These are phyloP conservation scores for Stagonosporopsis tanaceti DNA, from an alignment of 2,329 filamentous ascomycete genomes.

Conservation along the genomic window DNA sequence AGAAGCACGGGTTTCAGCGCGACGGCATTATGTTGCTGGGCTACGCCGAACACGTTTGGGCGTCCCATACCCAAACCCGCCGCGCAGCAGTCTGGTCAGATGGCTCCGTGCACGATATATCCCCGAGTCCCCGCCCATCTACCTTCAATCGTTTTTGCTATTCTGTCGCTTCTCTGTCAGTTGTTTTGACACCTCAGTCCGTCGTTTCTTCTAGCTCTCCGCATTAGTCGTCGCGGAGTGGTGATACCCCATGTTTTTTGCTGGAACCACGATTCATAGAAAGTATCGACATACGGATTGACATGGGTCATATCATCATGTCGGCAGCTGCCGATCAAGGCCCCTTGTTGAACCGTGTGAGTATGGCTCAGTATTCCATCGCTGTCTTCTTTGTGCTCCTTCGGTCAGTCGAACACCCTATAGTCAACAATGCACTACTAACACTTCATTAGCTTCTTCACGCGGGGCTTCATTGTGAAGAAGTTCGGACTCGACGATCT, in stretches of 20 bases:
- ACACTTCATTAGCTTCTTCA: slow-evolving; percentile 28
- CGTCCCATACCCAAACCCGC: slow-evolving; percentile 1
- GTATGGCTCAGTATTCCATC: slow-evolving; percentile 30
- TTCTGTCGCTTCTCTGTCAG: slow-evolving; percentile 4
- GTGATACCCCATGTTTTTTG: slow-evolving; percentile 23
- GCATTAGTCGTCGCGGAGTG: not conserved
- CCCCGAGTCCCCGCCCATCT: slow-evolving; percentile 7
- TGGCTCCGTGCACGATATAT: slow-evolving; percentile 13
- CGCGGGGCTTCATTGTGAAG: slow-evolving; percentile 35
- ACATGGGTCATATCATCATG: slow-evolving; percentile 34
- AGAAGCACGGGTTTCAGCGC: slow-evolving; percentile 18
- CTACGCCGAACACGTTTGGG: slow-evolving; percentile 15
- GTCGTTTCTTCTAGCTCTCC: not conserved
- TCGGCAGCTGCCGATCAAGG: slow-evolving; percentile 29
- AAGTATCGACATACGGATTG: slow-evolving; percentile 16
- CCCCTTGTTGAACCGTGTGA: slow-evolving; percentile 34
- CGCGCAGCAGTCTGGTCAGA: slow-evolving; percentile 6
- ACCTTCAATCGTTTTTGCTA: slow-evolving; percentile 1
- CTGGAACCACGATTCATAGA: slow-evolving; percentile 9
- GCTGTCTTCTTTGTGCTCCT: slow-evolving; percentile 34
- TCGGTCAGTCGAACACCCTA: slow-evolving; percentile 23
- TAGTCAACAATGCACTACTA: not conserved
- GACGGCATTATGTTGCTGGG: slow-evolving; percentile 14
- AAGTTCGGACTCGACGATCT: slow-evolving; percentile 38
- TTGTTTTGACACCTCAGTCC: slow-evolving; percentile 3